A percentile compares a stretch with the other conserved stretches of the same genome.
Conservation (phyloP, 805 yeast species). For the Zygotorulaspora sp. region DNA sequence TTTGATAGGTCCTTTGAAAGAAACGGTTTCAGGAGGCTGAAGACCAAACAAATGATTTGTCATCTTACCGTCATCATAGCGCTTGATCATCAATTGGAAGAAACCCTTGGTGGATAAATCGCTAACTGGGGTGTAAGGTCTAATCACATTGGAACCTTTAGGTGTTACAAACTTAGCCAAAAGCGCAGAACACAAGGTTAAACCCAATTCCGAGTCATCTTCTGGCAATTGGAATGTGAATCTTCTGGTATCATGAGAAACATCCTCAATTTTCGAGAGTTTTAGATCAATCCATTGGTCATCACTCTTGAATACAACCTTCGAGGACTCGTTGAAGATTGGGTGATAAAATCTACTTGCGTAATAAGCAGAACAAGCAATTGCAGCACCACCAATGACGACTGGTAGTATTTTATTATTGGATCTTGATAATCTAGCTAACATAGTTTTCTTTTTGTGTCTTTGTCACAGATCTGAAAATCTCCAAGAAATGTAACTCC, state of each 20-base stretch:
- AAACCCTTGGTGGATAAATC: conserved; percentile 66
- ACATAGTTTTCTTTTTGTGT: too few relatives aligned
- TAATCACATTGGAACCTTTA: conserved; percentile 80
- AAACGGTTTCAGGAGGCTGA: conserved; percentile 71
- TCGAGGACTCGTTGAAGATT: conserved; percentile 36
- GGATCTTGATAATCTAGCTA: conserved; percentile 24
- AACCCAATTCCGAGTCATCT: conserved; percentile 66
- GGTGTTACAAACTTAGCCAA: conserved; percentile 76
- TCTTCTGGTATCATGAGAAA: conserved; percentile 61
- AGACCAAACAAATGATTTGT: conserved; percentile 65
- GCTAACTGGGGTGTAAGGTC: conserved; percentile 86
- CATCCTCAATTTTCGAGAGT: conserved; percentile 38
- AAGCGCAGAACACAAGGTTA: conserved; percentile 72
- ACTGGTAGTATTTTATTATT: conserved; percentile 34
- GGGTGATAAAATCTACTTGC: conserved; percentile 30
- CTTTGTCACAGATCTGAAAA: too few relatives aligned
- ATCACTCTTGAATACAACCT: conserved; percentile 54
- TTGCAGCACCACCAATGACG: conserved; percentile 47
- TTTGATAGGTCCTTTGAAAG: conserved; percentile 90
- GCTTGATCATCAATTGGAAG: conserved; percentile 77
- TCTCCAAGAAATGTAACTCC: too few relatives aligned
- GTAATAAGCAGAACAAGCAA: conserved; percentile 34
- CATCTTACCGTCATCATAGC: conserved; percentile 81
- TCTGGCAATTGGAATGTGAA: conserved; percentile 66
- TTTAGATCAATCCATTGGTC: conserved; percentile 71